A percentile compares a stretch with the other conserved stretches of the same genome.
These are phyloP conservation scores for barrel medic (Medicago truncatula) DNA, from an alignment of 306 rosid species.

Conservation along the genomic window DNA sequence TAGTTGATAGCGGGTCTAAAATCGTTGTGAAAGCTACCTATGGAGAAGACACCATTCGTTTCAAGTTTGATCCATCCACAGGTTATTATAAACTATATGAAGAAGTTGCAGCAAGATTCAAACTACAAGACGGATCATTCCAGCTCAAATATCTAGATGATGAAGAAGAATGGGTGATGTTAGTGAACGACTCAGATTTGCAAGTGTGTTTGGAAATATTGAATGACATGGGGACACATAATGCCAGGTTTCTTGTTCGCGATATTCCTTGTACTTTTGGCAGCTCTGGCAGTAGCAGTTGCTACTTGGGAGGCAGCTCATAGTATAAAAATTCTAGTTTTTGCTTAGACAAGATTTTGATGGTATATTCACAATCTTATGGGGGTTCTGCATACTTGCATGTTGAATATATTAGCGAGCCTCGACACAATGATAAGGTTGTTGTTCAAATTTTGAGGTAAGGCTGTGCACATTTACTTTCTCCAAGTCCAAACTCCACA, in stretches of 20 bases:
- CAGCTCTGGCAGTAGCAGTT: conserved; percentile 69
- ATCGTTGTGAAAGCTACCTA: conserved; percentile 77
- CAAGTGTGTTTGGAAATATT: conserved; percentile 77
- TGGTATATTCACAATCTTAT: conserved; percentile 19
- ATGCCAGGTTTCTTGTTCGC: conserved; percentile 73
- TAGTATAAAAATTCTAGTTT: conserved; percentile 36
- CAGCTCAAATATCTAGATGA: conserved; percentile 83
- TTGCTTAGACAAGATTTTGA: conserved; percentile 18
- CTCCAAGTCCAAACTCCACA: neutral
- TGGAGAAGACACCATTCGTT: conserved; percentile 70
- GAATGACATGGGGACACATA: conserved; percentile 60
- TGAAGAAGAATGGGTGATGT: conserved; percentile 91
- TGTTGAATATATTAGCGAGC: conserved; percentile 15
- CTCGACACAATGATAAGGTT: neutral
- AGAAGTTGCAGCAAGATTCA: conserved; percentile 77
- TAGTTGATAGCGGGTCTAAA: conserved; percentile 54
- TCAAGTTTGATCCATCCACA: conserved; percentile 67
- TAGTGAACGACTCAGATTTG: conserved; percentile 69
- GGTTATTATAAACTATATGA: conserved; percentile 71
- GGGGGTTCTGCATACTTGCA: conserved; percentile 32
- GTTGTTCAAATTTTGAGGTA: neutral
- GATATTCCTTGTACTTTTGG: conserved; percentile 53
- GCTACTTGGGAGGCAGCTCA: conserved; percentile 57
- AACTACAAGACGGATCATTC: conserved; percentile 67
- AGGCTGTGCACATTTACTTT: neutral